These are phyloP conservation scores for Kwoniella sp. DNA, from an alignment of 768 basidiomycete genomes.

Conservation along the genomic window DNA sequence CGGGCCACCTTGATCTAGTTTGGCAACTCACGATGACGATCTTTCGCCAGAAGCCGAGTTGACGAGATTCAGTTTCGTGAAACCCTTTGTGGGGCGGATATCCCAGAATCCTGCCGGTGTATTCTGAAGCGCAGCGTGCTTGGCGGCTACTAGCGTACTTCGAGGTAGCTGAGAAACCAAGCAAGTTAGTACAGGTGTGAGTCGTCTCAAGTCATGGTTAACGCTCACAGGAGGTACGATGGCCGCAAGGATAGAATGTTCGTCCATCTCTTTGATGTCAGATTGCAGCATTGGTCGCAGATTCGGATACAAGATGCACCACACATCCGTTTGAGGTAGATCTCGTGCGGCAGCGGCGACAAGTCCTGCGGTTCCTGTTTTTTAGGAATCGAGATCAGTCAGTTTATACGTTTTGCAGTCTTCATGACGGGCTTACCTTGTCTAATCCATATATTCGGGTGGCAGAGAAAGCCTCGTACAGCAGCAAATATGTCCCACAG, in stretches of 20 bases:
- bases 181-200: background rate
- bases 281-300: slow-evolving; percentile 81
- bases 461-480: slow-evolving; percentile 81
- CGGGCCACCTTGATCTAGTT: background rate
- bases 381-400: background rate
- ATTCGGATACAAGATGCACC: slow-evolving; percentile 96
- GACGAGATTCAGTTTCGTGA: slow-evolving; percentile 25
- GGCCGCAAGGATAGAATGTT: slow-evolving; percentile 71
- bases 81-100: slow-evolving; percentile 55
- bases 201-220: background rate
- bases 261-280: slow-evolving; percentile 75
- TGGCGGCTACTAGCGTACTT: slow-evolving; percentile 78
- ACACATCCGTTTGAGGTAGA: slow-evolving; percentile 82
- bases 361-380: slow-evolving; percentile 82
- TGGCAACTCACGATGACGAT: slow-evolving; percentile 25
- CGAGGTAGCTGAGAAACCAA: slow-evolving; percentile 64
- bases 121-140: slow-evolving; percentile 84
- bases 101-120: slow-evolving; percentile 82
- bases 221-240: slow-evolving; percentile 75
- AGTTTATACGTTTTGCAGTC: background rate
- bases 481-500: slow-evolving; percentile 95
- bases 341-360: slow-evolving; percentile 82
- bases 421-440: slow-evolving; percentile 63
- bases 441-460: slow-evolving; percentile 93
- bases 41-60: slow-evolving; percentile 18